Percentiles rank a stretch among this genome's conserved stretches.
Conservation (phyloP, 768 basidiomycete genomes). For the Trichaptum fuscoviolaceum region DNA sequence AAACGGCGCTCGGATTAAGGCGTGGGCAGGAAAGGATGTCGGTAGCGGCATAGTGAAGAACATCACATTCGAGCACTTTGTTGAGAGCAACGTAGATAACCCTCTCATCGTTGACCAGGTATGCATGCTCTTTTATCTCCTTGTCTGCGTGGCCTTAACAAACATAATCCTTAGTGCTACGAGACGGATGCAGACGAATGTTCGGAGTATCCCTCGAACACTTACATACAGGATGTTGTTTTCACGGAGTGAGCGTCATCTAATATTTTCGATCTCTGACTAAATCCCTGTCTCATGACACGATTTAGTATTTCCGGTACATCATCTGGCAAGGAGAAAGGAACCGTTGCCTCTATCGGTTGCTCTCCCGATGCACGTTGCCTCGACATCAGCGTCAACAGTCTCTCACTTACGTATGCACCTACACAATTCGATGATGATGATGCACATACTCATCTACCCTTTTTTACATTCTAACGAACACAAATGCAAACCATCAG, state of each 20-base stretch:
- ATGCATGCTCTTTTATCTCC: neutral
- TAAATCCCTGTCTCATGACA: constrained; percentile 4
- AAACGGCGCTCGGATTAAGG: constrained; percentile 59
- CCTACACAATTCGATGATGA: neutral
- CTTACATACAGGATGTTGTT: constrained; percentile 50
- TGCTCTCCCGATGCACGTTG: constrained; percentile 55
- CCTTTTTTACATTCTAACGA: neutral
- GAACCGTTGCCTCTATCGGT: constrained; percentile 46
- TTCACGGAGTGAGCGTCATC: constrained; percentile 39
- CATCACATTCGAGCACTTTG: constrained; percentile 47
- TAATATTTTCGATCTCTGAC: neutral
- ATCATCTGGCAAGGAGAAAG: constrained; percentile 38
- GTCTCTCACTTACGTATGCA: constrained; percentile 39
- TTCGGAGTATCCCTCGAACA: constrained; percentile 50
- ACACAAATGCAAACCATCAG: neutral
- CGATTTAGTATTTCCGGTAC: constrained; percentile 50
- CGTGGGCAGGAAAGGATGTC: constrained; percentile 56
- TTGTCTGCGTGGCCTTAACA: neutral
- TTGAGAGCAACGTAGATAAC: constrained; percentile 49
- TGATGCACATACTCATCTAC: neutral
- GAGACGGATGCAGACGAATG: constrained; percentile 41
- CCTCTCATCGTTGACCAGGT: constrained; percentile 58
- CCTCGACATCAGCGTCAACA: constrained; percentile 41
- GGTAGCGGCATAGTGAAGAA: constrained; percentile 56
- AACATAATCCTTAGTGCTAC: constrained; percentile 36